Evolutionary conservation across 176 grass and related monocot species (phyloP), one percentile per base, ranked within the genome.

Genomic region (Ananas comosus): DNA sequence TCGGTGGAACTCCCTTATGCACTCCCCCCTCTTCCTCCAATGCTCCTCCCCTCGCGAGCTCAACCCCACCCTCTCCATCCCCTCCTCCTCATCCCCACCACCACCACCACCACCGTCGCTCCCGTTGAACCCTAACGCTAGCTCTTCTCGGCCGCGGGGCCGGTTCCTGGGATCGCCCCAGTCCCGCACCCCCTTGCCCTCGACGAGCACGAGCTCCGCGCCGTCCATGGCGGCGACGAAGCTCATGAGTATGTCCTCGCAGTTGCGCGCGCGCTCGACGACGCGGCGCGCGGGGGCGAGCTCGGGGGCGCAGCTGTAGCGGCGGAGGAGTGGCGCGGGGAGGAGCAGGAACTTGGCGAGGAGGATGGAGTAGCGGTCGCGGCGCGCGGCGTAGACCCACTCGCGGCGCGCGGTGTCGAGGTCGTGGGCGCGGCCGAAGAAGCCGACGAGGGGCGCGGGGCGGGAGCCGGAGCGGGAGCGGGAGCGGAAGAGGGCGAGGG

Each of bases 221-320:
- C 86, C 86, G 76, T 51, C 84, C 65, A 79, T 80, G 8, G 89
- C 76, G 18, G 80, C 84, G 51, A 97, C 79, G 75, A 97, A 97
- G 80, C 90, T 97, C 89, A 97, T 92, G n/a, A 97, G 80, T 65
- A 97, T 88, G 78, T 92, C 89, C 86, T 97, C 89, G 76, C 84
- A 92, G 76, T 97, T 97, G 67, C 86, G 80, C 72, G 81, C 77
- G 48, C 76, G 58, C 51, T 97, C 86, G 19, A 97, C 89, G 24
- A 83, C 65, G 42, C 70, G 70, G 48, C 84, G 89, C 42, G 84
- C 86, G 3, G 80, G 71, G 19, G 79, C 82, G 28, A 92, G 79
- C 57, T 80, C 77, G 63, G 72, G 77, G 33, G 83, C 86, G 79
- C 93, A 97, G 23, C 83, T 88, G 83, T 93, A 97, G 21, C 6